Base-by-base conservation (phyloP, 83 land plant species). In the Isoetes engelmannii region DNA sequence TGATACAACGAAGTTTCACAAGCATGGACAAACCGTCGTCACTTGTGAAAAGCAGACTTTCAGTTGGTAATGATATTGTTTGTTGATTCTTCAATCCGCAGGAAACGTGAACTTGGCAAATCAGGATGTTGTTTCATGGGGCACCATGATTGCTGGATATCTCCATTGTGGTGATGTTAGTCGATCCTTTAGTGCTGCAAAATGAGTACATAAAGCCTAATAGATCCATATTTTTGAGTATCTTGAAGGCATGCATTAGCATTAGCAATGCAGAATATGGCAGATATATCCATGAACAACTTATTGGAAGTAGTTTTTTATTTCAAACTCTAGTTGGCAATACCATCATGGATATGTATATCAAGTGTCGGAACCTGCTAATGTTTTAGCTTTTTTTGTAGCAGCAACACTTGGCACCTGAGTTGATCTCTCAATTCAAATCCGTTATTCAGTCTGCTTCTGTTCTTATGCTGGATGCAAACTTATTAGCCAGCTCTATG, bases 401-500 rank as follows among this genome's bases (percentile, higher is more conserved):
- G 98, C 96, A 93, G 59, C 76, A 72, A 20, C 80, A 74, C 74
- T 81, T 93, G 61, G 82, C 87, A 42, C 76, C 92, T 48, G 81
- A 90, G 42, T 93, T 92, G 96, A 93, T 93, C 50, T 13, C 15
- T 42, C 76, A 74, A 47, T 93, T 86, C 76, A 68, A 60, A 65
- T 21, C 21, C 47, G 68, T 63, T 20, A 83, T 93, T 56, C 63
- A 63, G 21, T 53, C 75, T 68, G 87, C 98, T 69, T 85, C 96
- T 15, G 17, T 93, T 6, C 13, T 93, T 65, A 78, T 93, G 83
- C 72, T 93, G 57, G 98, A 93, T 84, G 96, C 96, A 37, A 93
- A 93, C 71, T 63, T 93, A 59, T 76, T 37, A 51, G 78, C 82
- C 44, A 41, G 57, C 49, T 75, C 92, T 44, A 80, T 93, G 20